Base-by-base conservation (phyloP, 2,329 filamentous ascomycete genomes). In the Endothia cerciana region DNA sequence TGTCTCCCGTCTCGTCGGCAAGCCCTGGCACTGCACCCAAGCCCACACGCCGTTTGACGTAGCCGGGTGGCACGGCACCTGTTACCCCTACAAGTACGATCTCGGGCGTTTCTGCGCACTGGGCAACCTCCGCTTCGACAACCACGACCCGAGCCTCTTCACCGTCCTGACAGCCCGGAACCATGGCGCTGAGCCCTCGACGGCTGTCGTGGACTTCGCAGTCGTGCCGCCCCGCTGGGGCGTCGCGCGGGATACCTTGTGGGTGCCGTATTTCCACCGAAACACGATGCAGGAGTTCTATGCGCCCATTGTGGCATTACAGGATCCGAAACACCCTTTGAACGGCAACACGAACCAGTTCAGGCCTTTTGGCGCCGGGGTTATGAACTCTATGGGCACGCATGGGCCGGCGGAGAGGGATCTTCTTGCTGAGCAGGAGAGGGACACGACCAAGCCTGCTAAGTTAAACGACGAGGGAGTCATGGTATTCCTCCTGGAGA, bases 71-170 rank as follows among this genome's bases (percentile, higher is more conserved):
- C 87, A 90, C 70, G 88, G 88, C 22, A 85, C 84, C 65, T 90
- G 74, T 49, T 86, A 86, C 64, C 88, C 88, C 0, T 90, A 86
- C 79, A 90, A 90, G 74, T 90, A 90, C 74, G 87, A 89, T 69
- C 79, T 90, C 0, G 86, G 85, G 47, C 84, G 86, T 41, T 89
- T 89, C 77, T 86, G 84, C 71, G 84, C 83, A 59, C 85, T 90
- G 25, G 87, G 87, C 5, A 84, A 81, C 25, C 84, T 88, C 62
- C 87, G 85, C 4, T 88, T 83, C 70, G 87, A 90, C 70, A 87
- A 90, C 69, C 87, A 87, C 0, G 87, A 90, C 69, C 87, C 88
- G 0, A 85, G 82, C 22, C 89, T 90, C 70, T 90, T 85, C 75
- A 89, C 82, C 0, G 85, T 87, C 6, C 76, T 86, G 1, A 86